Evolutionary conservation across 2,329 filamentous ascomycete species (phyloP), one percentile per base, ranked within the genome.

Genomic region (Cytospora piceae): DNA sequence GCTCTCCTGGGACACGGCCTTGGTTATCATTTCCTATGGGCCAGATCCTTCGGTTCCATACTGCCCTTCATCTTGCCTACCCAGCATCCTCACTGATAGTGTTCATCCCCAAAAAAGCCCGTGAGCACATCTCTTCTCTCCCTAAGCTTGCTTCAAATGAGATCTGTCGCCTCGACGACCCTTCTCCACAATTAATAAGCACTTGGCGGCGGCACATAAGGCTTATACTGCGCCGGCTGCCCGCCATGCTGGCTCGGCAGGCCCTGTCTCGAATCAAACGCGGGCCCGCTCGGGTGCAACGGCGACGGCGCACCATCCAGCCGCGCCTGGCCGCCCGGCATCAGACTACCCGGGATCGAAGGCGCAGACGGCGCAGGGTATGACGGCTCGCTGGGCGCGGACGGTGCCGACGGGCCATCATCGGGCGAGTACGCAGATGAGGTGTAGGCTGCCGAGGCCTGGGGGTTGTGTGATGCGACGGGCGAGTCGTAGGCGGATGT

Each of bases 401-500:
- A 66, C 6, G 75, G 72, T 66, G 73, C 68, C 67, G 74, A 68
- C 63, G 72, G 71, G 60, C 74, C 74, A 62, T 85, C 82, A 12
- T 86, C 83, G 7, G 80, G 77, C 5, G 82, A 81, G 71, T 84
- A 83, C 34, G 78, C 78, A 0, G 82, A 81, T 52, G 79, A 79
- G 3, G 80, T 77, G 70, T 80, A 85, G 2, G 80, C 77, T 27
- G 77, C 77, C 20, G 76, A 74, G 54, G 78, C 78, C 68, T 73
- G 77, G 34, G 79, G 78, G 72, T 81, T 82, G 73, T 84, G 81
- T 7, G 82, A 76, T 15, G 82, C 85, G 49, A 91, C 83, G 52
- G 90, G 91, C 4, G 90, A 91, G 75, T 93, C 90, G 73, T 93
- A 94, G 12, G 86, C 87, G 0, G 90, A 91, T 0, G 91, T 93